Evolutionary conservation across 805 yeast genomes (phyloP), one percentile per base, ranked within the genome.

Genomic region (Candida railenensis): DNA sequence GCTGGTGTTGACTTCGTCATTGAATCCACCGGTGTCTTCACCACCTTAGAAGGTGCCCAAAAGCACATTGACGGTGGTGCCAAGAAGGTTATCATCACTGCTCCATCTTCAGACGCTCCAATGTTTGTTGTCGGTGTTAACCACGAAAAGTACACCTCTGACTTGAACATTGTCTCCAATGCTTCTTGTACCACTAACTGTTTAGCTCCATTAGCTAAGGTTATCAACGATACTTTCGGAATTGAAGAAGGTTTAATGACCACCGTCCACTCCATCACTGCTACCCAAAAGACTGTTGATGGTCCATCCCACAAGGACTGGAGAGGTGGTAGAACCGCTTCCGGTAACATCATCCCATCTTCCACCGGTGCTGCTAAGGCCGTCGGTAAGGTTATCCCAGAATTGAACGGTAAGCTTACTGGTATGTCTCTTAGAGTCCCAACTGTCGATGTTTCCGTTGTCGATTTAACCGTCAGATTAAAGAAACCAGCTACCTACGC

Each of bases 361-460:
- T 87, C 96, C 54, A 89, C 96, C 54, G 96, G 96, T 83, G 96
- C 96, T 63, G 96, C 96, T 66, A 89, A 89, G 85, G 96, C 96
- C 57, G 96, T 89, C 62, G 96, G 96, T 72, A 88, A 88, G 82
- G 96, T 89, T 62, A 85, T 89, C 63, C 96, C 96, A 57, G 85
- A 78, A 63, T 81, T 89, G 64, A 84, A 85, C 76, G 96, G 96
- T 66, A 89, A 88, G 79, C 85, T 89, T 72, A 89, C 96, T 57
- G 96, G 96, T 80, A 79, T 89, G 83, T 83, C 96, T 53, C 77
- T 89, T 76, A 87, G 96, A 78, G 96, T 89, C 53, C 96, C 96
- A 72, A 89, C 96, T 67, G 82, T 82, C 57, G 96, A 89, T 68
- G 96, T 89, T 51, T 89, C 96, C 53, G 94, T 89, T 64, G 96